Percentiles rank a stretch among this genome's conserved stretches.
phyloP scores from a whole-genome alignment of 208 protist genomes.

The Leishmania tarentolae region DNA sequence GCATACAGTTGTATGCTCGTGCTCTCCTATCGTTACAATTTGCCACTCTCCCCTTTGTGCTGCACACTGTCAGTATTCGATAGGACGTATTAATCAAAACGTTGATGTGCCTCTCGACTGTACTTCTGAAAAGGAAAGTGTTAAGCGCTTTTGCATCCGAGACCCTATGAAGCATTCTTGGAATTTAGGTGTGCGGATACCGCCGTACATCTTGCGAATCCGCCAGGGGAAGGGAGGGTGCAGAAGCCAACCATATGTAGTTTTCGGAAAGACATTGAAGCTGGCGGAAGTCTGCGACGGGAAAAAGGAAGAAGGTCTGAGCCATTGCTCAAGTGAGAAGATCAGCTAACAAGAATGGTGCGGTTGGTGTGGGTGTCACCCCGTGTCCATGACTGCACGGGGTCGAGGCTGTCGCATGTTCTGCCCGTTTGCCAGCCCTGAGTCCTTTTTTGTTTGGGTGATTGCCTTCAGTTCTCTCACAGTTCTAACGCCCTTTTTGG shows the following conservation, averaged over 20 bases:
- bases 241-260: neutral
- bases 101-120: neutral
- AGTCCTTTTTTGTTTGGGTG: neutral
- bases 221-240: neutral
- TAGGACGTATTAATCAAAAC: neutral
- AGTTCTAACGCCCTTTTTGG: neutral
- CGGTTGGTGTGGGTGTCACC: too few species aligned
- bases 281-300: neutral
- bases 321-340: neutral
- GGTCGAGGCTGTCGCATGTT: neutral
- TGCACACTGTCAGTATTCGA: neutral
- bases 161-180: neutral
- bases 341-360: neutral
- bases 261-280: neutral
- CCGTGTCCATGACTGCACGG: too few species aligned
- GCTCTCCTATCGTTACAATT: neutral
- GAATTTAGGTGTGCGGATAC: neutral
- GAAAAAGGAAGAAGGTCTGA: neutral
- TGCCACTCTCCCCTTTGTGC: neutral
- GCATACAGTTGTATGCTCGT: neutral
- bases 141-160: neutral
- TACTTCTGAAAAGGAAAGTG: neutral
- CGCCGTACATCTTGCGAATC: neutral
- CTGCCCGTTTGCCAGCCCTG: neutral
- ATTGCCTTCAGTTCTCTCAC: neutral